phyloP scores from a whole-genome alignment of 2,329 filamentous ascomycete species.

The Chrysosphaeria jannelii region DNA sequence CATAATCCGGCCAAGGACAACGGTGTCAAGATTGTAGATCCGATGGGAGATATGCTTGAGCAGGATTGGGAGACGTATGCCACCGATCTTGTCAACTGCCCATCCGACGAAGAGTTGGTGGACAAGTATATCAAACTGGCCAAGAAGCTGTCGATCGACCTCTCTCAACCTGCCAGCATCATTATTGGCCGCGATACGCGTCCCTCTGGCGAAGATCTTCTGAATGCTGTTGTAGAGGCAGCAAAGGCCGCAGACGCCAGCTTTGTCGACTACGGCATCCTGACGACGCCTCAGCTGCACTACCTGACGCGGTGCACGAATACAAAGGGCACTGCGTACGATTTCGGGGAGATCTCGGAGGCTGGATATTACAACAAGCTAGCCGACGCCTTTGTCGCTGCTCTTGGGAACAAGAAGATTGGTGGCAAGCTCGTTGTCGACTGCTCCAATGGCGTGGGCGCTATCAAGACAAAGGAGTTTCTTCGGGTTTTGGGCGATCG shows the following conservation, averaged over 20 bases:
- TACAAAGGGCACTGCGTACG: conserved; percentile 58
- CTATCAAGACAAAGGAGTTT: conserved; percentile 63
- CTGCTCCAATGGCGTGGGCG: conserved; percentile 89
- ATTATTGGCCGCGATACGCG: conserved; percentile 82
- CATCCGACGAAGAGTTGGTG: conserved; percentile 41
- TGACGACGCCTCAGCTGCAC: conserved; percentile 94
- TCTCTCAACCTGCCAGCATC: conserved; percentile 40
- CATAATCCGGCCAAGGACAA: conserved; percentile 80
- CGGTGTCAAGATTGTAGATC: conserved; percentile 86
- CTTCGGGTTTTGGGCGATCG: conserved; percentile 51
- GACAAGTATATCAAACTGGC: conserved; percentile 50
- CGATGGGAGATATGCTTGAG: conserved; percentile 93
- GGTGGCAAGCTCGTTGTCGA: conserved; percentile 57
- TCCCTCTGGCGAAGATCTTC: conserved; percentile 64
- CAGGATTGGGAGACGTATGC: conserved; percentile 81
- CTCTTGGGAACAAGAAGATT: conserved; percentile 48
- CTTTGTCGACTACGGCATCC: conserved; percentile 59
- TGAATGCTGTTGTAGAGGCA: conserved; percentile 48
- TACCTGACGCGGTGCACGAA: conserved; percentile 89
- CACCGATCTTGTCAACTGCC: conserved; percentile 65
- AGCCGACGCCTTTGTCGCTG: conserved; percentile 50
- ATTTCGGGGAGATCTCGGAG: conserved; percentile 74
- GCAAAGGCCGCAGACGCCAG: conserved; percentile 46
- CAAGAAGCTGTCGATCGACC: conserved; percentile 44
- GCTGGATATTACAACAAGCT: conserved; percentile 89